Evolutionary conservation across 805 yeast genomes (phyloP), one percentile per base, ranked within the genome.

Genomic region (Brettanomyces custersianus): DNA sequence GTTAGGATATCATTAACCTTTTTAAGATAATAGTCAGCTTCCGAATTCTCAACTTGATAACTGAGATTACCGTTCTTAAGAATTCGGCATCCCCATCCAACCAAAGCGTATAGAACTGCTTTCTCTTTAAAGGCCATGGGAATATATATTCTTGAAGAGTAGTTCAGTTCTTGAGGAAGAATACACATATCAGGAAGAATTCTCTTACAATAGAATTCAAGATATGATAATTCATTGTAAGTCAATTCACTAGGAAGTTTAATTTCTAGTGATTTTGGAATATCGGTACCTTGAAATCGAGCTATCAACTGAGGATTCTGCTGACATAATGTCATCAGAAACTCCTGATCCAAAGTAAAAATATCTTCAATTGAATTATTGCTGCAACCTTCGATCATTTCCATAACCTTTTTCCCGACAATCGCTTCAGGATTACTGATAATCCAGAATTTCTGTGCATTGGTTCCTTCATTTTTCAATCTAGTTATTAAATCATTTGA

Each of bases 31-130:
- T 29, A 20, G 26, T 39, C 46, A 3, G 50, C 46, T 21, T 44
- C 45, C 12, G 37, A 28, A 27, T 48, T 43, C 29, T 47, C 49
- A 5, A 47, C 39, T 32, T 46, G 46, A 29, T 40, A 49, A n/a
- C 43, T 47, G 24, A 49, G 32, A n/a, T 45, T 44, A 3, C 41
- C 30, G 26, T 42, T 48, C 23, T 48, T 49, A 24, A 38, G 30
- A 38, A 37, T 39, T 25, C 49, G 48, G 17, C 65, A 63, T 61
- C 76, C 71, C 81, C 81, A 77, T 0, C 77, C 72, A 20, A 75
- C 55, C 7, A 77, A 49, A 0, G 71, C 60, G 40, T 65, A 65
- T 19, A 76, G 46, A 3, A 74, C 68, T 3, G 73, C 63, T 26
- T 59, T 58, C 33, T 71, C 66, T 23, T 57, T 56, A 31, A 63